A percentile compares a stretch with the other conserved stretches of the same genome.
Evolutionary conservation across 345 rosid species (phyloP).

Genomic region (Fremontodendron californicum): DNA sequence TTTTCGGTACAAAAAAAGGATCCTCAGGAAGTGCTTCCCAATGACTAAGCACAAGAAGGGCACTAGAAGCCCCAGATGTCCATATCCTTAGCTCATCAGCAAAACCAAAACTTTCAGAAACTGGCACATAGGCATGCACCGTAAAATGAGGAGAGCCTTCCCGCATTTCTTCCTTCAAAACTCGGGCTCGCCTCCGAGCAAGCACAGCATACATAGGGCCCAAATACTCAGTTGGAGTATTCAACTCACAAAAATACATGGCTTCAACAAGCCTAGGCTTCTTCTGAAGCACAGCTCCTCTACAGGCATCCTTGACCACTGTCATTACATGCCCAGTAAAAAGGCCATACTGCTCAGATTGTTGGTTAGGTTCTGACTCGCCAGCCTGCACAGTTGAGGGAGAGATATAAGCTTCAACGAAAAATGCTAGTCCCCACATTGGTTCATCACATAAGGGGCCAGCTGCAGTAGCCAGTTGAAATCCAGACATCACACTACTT

Average conservation of each 20-base stretch:
- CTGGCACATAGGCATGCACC: constrained; percentile 71
- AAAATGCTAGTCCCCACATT: constrained; percentile 69
- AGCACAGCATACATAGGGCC: constrained; percentile 80
- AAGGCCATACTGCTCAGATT: too few species aligned
- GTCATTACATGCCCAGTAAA: constrained; percentile 82
- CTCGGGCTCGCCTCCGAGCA: constrained; percentile 61
- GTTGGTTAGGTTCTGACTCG: too few species aligned
- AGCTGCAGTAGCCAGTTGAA: constrained; percentile 77
- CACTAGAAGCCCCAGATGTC: constrained; percentile 84
- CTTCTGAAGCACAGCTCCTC: constrained; percentile 63
- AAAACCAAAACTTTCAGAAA: constrained; percentile 84
- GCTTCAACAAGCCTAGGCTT: constrained; percentile 84
- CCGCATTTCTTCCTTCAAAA: constrained; percentile 87
- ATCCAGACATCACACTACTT: constrained; percentile 73
- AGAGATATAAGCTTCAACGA: constrained; percentile 52
- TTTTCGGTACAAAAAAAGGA: constrained; percentile 84
- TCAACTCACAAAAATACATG: constrained; percentile 80
- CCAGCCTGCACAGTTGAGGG: constrained; percentile 30
- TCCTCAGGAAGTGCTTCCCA: constrained; percentile 86
- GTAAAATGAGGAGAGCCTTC: constrained; percentile 77
- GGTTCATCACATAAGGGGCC: constrained; percentile 94
- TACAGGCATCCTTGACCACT: constrained; percentile 74
- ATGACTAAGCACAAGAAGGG: constrained; percentile 79
- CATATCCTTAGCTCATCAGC: constrained; percentile 74
- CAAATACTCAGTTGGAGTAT: constrained; percentile 62